Conservation (phyloP, 352 stramenopile species). For the Peronospora destructor region DNA sequence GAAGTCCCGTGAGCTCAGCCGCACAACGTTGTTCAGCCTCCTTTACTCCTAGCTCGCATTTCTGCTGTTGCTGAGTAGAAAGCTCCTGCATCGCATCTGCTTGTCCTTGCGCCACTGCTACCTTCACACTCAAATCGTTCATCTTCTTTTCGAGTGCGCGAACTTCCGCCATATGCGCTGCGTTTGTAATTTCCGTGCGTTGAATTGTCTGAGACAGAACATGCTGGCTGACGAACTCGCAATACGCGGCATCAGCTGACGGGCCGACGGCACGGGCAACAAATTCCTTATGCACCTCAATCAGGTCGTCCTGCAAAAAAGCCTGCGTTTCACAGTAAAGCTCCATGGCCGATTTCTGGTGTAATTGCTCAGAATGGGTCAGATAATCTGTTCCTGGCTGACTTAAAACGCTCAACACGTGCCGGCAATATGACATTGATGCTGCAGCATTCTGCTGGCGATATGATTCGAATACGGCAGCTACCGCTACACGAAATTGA, state of each 20-base stretch:
- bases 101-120: conserved; percentile 73
- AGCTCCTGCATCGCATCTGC: conserved; percentile 79
- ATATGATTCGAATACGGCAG: conserved; percentile 42
- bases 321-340: conserved; percentile 62
- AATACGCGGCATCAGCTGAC: conserved; percentile 77
- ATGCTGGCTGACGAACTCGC: conserved; percentile 72
- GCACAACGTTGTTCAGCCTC: conserved; percentile 71
- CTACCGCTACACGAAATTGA: conserved; percentile 48
- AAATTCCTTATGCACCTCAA: conserved; percentile 50
- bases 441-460: conserved; percentile 72
- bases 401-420: conserved; percentile 48
- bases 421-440: conserved; percentile 77
- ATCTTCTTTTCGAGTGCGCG: conserved; percentile 71
- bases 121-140: conserved; percentile 77
- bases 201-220: conserved; percentile 71
- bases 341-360: conserved; percentile 66
- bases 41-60: conserved; percentile 65
- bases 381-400: conserved; percentile 37
- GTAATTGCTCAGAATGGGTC: conserved; percentile 19
- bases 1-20: conserved; percentile 55
- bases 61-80: conserved; percentile 66
- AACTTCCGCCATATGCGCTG: conserved; percentile 69
- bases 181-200: conserved; percentile 65
- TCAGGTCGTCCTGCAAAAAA: conserved; percentile 51
- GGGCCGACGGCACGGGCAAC: conserved; percentile 54